Conservation (phyloP, 495 filamentous ascomycete species). For the Aspergillus hancockii region DNA sequence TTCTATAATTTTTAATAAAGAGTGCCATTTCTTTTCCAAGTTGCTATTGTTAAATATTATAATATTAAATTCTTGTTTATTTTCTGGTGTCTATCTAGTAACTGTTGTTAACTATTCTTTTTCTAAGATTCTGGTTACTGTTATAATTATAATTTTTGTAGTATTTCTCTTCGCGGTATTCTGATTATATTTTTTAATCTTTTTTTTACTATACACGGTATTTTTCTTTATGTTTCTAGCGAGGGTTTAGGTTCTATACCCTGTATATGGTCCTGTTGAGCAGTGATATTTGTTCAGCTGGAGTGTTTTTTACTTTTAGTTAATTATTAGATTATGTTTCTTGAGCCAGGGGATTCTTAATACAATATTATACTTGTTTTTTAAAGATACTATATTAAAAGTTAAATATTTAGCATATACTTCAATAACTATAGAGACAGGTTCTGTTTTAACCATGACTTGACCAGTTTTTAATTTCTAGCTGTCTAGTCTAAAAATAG, state of each 20-base stretch:
- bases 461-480: neutral
- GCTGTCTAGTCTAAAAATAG: neutral
- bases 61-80: no score
- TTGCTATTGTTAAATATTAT: no score
- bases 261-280: conserved; percentile 1
- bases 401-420: conserved; percentile 4
- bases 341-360: conserved; percentile 11
- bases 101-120: neutral
- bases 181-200: neutral
- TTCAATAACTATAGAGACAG: conserved; percentile 5
- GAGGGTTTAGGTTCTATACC: no score
- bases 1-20: conserved; percentile 1
- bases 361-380: conserved; percentile 16
- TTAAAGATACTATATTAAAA: conserved; percentile 9
- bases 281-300: no score
- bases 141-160: neutral
- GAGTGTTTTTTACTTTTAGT: no score
- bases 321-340: conserved; percentile 16
- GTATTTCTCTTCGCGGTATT: neutral
- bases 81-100: conserved; percentile 1
- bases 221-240: no score
- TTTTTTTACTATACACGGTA: conserved; percentile 6
- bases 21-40: neutral
- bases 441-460: conserved; percentile 1
- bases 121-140: neutral